phyloP scores from a whole-genome alignment of 2,329 filamentous ascomycete genomes.

The Ophiostoma perfectum region DNA sequence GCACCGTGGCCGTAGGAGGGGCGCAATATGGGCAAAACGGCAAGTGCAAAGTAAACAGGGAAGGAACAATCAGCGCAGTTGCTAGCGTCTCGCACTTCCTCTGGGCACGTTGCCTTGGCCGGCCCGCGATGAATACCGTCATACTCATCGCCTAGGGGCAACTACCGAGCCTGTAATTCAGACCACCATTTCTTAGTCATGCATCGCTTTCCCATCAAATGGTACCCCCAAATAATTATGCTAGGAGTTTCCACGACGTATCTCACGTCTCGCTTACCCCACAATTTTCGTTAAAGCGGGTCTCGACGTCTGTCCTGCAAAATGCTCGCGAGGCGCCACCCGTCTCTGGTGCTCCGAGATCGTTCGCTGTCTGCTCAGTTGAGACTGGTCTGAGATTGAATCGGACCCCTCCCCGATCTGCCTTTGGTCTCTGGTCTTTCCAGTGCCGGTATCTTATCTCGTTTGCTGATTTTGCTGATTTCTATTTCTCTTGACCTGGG shows the following conservation, averaged over 20 bases:
- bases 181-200: too few relatives aligned
- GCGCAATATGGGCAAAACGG: neutral
- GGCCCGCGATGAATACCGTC: neutral
- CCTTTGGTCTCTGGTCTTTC: neutral
- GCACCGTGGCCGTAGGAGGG: too few relatives aligned
- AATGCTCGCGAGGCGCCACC: conserved; percentile 3
- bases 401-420: neutral
- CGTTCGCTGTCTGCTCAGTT: neutral
- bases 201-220: too few relatives aligned
- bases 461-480: neutral
- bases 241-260: neutral
- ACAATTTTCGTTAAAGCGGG: neutral
- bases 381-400: conserved; percentile 5
- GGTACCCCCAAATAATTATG: too few relatives aligned
- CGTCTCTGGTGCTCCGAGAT: neutral
- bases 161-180: neutral
- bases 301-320: neutral
- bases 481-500: neutral
- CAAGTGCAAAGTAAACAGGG: conserved; percentile 8
- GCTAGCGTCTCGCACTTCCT: neutral
- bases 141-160: neutral
- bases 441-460: neutral
- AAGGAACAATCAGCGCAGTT: neutral
- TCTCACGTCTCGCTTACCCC: neutral
- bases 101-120: neutral